These are phyloP conservation scores for Aspergillus quadrilineatus DNA, from an alignment of 2,329 filamentous ascomycete species.

Conservation along the genomic window DNA sequence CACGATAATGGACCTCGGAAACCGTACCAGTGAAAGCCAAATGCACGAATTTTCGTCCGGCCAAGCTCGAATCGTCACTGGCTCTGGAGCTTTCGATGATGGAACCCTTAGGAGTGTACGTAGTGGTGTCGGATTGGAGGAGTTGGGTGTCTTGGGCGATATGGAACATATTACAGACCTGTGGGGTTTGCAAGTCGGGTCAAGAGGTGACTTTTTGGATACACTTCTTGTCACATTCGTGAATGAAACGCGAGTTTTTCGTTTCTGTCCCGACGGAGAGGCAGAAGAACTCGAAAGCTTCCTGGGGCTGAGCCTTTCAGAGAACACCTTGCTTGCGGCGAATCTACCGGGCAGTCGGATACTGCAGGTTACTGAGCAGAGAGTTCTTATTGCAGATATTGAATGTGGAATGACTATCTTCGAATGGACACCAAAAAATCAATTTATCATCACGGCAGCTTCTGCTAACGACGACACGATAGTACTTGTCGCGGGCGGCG, in stretches of 20 bases:
- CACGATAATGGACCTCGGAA: slow-evolving; percentile 92
- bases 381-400: slow-evolving; percentile 62
- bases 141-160: slow-evolving; percentile 77
- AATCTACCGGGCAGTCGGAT: slow-evolving; percentile 65
- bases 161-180: slow-evolving; percentile 72
- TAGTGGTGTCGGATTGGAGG: slow-evolving; percentile 89
- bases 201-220: slow-evolving; percentile 54
- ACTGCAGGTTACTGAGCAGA: slow-evolving; percentile 71
- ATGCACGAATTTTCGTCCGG: slow-evolving; percentile 92
- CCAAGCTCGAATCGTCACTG: slow-evolving; percentile 88
- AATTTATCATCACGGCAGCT: slow-evolving; percentile 68
- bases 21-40: slow-evolving; percentile 72
- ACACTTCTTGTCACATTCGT: slow-evolving; percentile 77
- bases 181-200: slow-evolving; percentile 62
- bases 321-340: slow-evolving; percentile 68
- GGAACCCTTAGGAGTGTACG: slow-evolving; percentile 86
- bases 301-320: slow-evolving; percentile 65
- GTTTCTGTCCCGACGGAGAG: slow-evolving; percentile 69
- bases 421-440: slow-evolving; percentile 47
- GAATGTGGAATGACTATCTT: slow-evolving; percentile 48
- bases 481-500: slow-evolving; percentile 73
- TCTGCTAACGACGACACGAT: slow-evolving; percentile 70
- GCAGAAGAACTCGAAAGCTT: slow-evolving; percentile 85
- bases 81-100: slow-evolving; percentile 85
- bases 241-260: slow-evolving; percentile 79